Conservation (phyloP, 176 grass and related monocot species). For the Tillandsia fasciculata region DNA sequence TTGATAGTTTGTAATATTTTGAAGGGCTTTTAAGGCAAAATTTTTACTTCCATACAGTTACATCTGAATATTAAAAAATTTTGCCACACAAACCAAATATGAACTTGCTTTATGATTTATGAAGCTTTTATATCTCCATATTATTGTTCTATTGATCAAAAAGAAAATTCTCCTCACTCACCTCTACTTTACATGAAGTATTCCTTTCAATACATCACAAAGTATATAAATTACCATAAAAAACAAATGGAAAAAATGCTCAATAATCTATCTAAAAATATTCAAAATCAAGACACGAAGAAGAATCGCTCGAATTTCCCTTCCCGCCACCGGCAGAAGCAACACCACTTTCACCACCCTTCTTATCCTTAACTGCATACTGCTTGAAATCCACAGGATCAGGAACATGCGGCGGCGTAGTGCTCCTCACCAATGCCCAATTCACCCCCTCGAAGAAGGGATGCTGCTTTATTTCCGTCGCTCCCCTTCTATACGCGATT, state of each 20-base stretch:
- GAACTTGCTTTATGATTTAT: too few species aligned
- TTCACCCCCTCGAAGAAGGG: slow-evolving; percentile 63
- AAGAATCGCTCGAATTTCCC: slow-evolving; percentile 17
- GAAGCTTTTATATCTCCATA: too few species aligned
- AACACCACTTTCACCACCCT: background rate
- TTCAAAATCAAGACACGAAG: slow-evolving; percentile 33
- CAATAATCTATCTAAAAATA: slow-evolving; percentile 41
- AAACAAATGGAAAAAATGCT: background rate
- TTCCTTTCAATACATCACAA: background rate
- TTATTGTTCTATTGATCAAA: too few species aligned
- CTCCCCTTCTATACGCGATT: slow-evolving; percentile 42
- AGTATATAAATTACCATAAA: slow-evolving; percentile 10
- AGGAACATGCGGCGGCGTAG: slow-evolving; percentile 42
- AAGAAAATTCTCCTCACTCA: too few species aligned
- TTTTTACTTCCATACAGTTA: too few species aligned
- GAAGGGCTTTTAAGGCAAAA: too few species aligned
- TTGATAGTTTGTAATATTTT: too few species aligned
- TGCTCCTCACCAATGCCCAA: slow-evolving; percentile 57
- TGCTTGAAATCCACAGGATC: slow-evolving; percentile 52
- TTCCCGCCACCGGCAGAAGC: background rate
- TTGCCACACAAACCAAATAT: too few species aligned
- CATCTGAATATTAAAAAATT: too few species aligned
- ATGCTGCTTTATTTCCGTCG: slow-evolving; percentile 66
- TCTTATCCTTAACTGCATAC: slow-evolving; percentile 41
- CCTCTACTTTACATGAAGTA: background rate